Evolutionary conservation across 2,329 filamentous ascomycete species (phyloP), one percentile per base, ranked within the genome.

Genomic region (Ceratocystiopsis minuta): DNA sequence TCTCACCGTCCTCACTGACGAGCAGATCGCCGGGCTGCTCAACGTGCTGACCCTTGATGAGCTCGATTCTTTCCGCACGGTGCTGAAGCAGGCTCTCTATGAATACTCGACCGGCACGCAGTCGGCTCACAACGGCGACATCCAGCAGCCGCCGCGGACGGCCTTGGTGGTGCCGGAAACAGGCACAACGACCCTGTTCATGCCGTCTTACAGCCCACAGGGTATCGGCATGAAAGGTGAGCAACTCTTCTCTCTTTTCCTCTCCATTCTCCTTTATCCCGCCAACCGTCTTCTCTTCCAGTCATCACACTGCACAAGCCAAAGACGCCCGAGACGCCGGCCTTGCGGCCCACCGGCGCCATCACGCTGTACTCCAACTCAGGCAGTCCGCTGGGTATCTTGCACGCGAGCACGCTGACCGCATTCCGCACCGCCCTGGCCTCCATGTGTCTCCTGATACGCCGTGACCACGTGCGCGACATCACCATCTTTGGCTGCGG

Each of bases 401-500:
- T 90, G 34, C 79, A 84, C 51, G 80, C 82, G 15, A 70, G 72
- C 45, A 76, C 81, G 37, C 61, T 88, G 31, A 90, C 84, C 0
- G 82, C 80, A 3, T 90, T 88, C 58, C 75, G 84, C 46, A 90
- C 84, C 0, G 80, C 82, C 0, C 64, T 88, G 12, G 75, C 75
- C 2, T 80, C 78, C 4, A 72, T 78, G 42, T 75, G 78, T 20
- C 66, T 85, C 0, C 65, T 85, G 32, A 58, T 60, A 16, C 70
- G 69, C 34, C 81, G 88, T 43, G 65, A 70, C 43, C 70, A 70
- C 24, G 78, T 93, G 36, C 77, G 79, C 54, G 83, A 78, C 14
- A 55, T 95, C 12, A 78, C 80, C 14, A 79, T 93, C 41, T 96
- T 95, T 56, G 88, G 88, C 18, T 78, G 80, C 32, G 88, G 88